Percentiles rank a stretch among this genome's conserved stretches.
phyloP scores from a whole-genome alignment of 163 green algal species.

The Volvox carteri region DNA sequence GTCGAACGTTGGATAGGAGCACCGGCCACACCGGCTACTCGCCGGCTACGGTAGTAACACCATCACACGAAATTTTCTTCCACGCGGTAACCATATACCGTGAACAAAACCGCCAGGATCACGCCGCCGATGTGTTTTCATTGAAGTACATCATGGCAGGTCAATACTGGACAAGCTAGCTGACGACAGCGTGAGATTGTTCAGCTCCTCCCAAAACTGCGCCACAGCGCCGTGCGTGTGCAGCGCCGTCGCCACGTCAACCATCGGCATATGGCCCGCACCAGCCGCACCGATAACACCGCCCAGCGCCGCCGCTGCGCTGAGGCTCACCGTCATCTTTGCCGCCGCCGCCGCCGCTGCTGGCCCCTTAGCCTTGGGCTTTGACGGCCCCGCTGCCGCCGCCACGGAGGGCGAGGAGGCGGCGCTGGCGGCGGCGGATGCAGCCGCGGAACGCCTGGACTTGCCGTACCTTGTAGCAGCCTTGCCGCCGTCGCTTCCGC shows the following conservation, averaged over 20 bases:
- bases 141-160: not conserved
- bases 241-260: not conserved
- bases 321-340: not conserved
- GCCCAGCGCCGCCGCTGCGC: constrained; percentile 40
- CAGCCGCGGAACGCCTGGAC: not conserved
- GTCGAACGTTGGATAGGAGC: too few relatives aligned
- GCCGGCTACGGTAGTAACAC: too few relatives aligned
- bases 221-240: constrained; percentile 24
- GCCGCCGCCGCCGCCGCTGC: constrained; percentile 20
- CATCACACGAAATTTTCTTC: too few relatives aligned
- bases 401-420: too few relatives aligned
- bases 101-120: too few relatives aligned
- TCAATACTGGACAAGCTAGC: constrained; percentile 24
- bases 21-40: too few relatives aligned
- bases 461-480: not conserved
- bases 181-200: constrained; percentile 20
- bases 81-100: too few relatives aligned
- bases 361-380: not conserved
- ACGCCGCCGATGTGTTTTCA: too few relatives aligned
- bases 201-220: constrained; percentile 48
- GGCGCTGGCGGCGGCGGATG: not conserved
- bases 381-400: not conserved
- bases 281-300: constrained; percentile 8
- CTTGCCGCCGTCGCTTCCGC: not conserved
- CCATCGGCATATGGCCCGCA: not conserved